Conservation (phyloP, 176 grass and related monocot species). For the Carex scoparia region DNA sequence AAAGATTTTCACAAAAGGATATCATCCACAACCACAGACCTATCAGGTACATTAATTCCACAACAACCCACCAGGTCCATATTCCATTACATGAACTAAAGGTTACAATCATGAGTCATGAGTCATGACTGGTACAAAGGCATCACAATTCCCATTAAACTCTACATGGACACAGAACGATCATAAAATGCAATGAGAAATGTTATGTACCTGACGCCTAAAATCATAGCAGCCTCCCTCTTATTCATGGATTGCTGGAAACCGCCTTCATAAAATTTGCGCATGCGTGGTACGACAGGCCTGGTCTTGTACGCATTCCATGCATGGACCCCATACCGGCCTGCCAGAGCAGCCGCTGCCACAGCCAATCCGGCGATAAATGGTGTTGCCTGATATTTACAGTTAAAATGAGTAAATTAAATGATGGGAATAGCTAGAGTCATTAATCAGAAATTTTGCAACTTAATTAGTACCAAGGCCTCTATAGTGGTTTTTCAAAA, state of each 20-base stretch:
- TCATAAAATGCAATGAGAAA: neutral
- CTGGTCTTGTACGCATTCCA: slow-evolving; percentile 86
- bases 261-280: slow-evolving; percentile 92
- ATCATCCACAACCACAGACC: neutral
- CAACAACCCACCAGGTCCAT: neutral
- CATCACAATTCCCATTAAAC: neutral
- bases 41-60: neutral
- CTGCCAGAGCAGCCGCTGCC: slow-evolving; percentile 60
- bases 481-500: neutral
- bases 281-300: slow-evolving; percentile 77
- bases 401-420: slow-evolving; percentile 12
- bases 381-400: slow-evolving; percentile 41
- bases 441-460: neutral
- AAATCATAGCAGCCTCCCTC: slow-evolving; percentile 77
- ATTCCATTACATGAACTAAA: neutral
- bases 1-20: neutral
- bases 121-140: neutral
- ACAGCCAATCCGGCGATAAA: slow-evolving; percentile 80
- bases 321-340: slow-evolving; percentile 70
- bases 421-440: neutral
- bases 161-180: neutral
- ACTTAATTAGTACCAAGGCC: neutral
- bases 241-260: slow-evolving; percentile 75
- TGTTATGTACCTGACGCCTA: slow-evolving; percentile 61
- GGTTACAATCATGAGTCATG: neutral